Base-by-base conservation (phyloP, 2,329 filamentous ascomycete genomes). In the Aspergillus texensis region DNA sequence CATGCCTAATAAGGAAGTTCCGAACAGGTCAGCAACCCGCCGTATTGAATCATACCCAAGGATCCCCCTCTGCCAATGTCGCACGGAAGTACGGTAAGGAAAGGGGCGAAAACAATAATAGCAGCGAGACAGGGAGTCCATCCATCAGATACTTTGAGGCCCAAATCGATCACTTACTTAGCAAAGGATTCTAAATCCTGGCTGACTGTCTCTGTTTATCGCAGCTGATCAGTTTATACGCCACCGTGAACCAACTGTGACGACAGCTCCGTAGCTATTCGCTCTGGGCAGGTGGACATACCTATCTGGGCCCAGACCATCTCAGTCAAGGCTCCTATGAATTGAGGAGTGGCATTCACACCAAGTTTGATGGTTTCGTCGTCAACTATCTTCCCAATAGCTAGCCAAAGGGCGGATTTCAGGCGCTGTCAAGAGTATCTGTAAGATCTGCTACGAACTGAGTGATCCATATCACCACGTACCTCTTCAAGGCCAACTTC, bases 271-370 rank as follows among this genome's bases (percentile, higher is more conserved):
- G 5, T 34, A 3, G 12, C 53, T 32, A n/a, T 30, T 14, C 12
- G 54, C 34, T 41, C 26, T 60, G 57, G 14, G 59, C n/a, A 55
- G 10, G 52, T 8, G 53, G 68, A 69, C 79, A 54, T 83, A 94
- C 93, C 91, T 58, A 97, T 91, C 70, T 96, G 93, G 1, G 89
- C 86, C 88, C 92, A 97, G 9, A 94, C 90, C 77, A 96, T 86
- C 77, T 97, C 93, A 0, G 92, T 95, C 73, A 96, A 78, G 0
- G 91, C 87, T 10, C 90, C 93, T 69, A 96, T 96, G 77, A 96
- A 97, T 73, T 96, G 93, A 1, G 92, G 92, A 30, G 94, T 97
- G 8, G 94, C 92, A 77, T 96, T 97, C 67, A 92, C 86, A 74
- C 91, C 88, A 32, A 89, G 83, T 62, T 85, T 83, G 34, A 93